Evolutionary conservation across 169 alveolate genomes (phyloP).

Genomic region (Cryptosporidium meleagridis): DNA sequence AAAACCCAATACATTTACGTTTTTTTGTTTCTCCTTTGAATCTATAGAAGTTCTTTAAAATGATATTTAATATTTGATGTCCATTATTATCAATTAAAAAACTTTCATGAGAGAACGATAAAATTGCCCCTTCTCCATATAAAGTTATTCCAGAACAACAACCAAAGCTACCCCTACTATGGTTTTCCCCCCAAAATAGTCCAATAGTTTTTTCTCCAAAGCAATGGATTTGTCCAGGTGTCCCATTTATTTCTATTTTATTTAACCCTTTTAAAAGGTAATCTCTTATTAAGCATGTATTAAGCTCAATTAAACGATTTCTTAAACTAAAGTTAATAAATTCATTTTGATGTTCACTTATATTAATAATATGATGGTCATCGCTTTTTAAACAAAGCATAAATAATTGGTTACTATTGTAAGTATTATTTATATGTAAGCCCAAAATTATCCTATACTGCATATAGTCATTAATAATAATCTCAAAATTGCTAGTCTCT

Average conservation of each 20-base stretch:
- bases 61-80: background rate
- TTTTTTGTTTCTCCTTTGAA: background rate
- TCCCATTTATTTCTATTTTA: slow-evolving; percentile 15
- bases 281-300: background rate
- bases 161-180: background rate
- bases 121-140: slow-evolving; percentile 40
- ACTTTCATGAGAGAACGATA: slow-evolving; percentile 61
- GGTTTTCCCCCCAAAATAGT: background rate
- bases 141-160: slow-evolving; percentile 59
- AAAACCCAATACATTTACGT: slow-evolving; percentile 9
- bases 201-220: slow-evolving; percentile 57
- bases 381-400: background rate
- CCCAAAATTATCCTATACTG: background rate
- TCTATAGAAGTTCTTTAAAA: slow-evolving; percentile 1
- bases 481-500: background rate
- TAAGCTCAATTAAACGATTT: background rate
- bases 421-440: background rate
- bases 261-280: background rate
- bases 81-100: slow-evolving; percentile 26
- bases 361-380: slow-evolving; percentile 37
- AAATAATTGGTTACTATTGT: background rate
- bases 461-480: background rate
- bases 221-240: slow-evolving; percentile 67
- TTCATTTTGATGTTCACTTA: background rate
- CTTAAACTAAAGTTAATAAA: background rate